Evolutionary conservation across 1,284 basidiomycete genomes (phyloP).

Genomic region (Moesziomyces antarcticus): DNA sequence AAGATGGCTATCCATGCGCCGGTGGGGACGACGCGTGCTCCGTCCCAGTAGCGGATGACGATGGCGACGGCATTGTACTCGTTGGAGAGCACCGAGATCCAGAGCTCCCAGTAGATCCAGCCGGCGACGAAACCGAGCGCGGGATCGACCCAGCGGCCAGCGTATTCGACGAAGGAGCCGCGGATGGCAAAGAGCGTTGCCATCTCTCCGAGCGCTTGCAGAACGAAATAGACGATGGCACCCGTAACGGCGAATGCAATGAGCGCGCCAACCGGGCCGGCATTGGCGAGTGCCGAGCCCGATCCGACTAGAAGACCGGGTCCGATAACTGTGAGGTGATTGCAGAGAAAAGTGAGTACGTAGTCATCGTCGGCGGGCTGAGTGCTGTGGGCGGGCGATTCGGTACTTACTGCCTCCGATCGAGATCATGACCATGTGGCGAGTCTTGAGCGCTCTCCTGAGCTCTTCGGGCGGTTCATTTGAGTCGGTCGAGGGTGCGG

Average conservation of each 20-base stretch:
- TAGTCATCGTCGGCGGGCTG: no score
- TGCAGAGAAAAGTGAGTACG: no score
- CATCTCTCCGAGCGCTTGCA: slow-evolving; percentile 52
- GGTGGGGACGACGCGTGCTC: slow-evolving; percentile 20
- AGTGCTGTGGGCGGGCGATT: no score
- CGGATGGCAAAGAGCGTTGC: slow-evolving; percentile 72
- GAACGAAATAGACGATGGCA: slow-evolving; percentile 48
- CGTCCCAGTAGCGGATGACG: slow-evolving; percentile 45
- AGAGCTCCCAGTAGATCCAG: slow-evolving; percentile 69
- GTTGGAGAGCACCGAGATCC: slow-evolving; percentile 47
- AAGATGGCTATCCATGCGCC: slow-evolving; percentile 50
- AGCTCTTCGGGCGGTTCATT: slow-evolving; percentile 26
- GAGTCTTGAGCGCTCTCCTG: slow-evolving; percentile 42
- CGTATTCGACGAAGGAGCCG: slow-evolving; percentile 82
- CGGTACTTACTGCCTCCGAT: slow-evolving; percentile 40
- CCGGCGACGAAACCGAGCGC: slow-evolving; percentile 75
- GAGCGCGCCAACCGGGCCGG: slow-evolving; percentile 49
- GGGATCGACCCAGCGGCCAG: slow-evolving; percentile 81
- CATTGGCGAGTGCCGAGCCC: slow-evolving; percentile 43
- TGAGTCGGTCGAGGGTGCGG: background rate
- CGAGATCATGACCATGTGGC: slow-evolving; percentile 58
- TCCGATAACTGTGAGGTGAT: slow-evolving; percentile 29
- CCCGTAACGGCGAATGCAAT: slow-evolving; percentile 53
- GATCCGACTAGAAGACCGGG: slow-evolving; percentile 55
- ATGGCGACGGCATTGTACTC: slow-evolving; percentile 49